Conservation (phyloP, 768 basidiomycete species). For the Scleroderma bovista region DNA sequence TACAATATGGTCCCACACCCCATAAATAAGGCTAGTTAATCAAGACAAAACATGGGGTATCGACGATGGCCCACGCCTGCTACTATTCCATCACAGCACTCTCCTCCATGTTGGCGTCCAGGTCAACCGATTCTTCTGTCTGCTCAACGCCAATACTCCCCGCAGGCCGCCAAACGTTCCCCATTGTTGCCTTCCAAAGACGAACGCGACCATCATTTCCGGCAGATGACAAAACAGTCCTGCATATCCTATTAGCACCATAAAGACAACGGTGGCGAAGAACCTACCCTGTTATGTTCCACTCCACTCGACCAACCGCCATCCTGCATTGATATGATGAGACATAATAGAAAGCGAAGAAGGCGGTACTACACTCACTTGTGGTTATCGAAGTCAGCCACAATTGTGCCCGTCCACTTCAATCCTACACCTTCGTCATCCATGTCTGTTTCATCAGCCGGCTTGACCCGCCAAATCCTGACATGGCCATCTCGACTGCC, state of each 20-base stretch:
- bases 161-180: constrained; percentile 79
- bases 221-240: constrained; percentile 77
- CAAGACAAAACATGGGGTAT: no score
- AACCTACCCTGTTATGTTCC: constrained; percentile 82
- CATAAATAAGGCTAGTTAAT: no score
- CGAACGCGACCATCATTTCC: constrained; percentile 81
- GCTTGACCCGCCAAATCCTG: constrained; percentile 81
- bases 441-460: constrained; percentile 43
- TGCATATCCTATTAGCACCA: constrained; percentile 22
- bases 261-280: background rate
- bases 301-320: constrained; percentile 81
- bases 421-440: constrained; percentile 35
- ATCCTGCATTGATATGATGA: constrained; percentile 39
- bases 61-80: background rate
- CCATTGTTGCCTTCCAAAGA: constrained; percentile 80
- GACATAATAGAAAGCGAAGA: constrained; percentile 12
- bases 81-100: constrained; percentile 29
- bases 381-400: constrained; percentile 87
- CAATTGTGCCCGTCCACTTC: constrained; percentile 68
- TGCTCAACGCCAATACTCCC: constrained; percentile 82
- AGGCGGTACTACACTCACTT: constrained; percentile 50
- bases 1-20: no score
- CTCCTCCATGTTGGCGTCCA: constrained; percentile 43
- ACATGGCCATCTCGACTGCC: constrained; percentile 86
- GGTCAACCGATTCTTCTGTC: constrained; percentile 43